Conservation (phyloP, 2,329 filamentous ascomycete species). For the Talaromyces islandicus region DNA sequence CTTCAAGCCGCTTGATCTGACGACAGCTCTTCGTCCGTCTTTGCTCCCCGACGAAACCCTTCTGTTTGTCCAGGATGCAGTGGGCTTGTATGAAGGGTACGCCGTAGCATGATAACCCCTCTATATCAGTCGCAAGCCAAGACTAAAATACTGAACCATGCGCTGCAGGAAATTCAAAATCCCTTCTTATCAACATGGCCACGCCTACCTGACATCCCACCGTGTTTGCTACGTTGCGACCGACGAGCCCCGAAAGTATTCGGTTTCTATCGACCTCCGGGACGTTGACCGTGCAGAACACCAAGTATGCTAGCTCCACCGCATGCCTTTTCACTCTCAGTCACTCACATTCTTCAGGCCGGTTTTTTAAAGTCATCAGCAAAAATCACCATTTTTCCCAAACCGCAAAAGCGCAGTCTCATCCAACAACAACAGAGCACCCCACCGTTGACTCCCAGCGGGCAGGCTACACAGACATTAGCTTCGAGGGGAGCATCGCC, state of each 20-base stretch:
- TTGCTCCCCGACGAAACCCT: constrained; percentile 90
- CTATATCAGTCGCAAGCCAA: constrained; percentile 3
- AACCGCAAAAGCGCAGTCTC: constrained; percentile 63
- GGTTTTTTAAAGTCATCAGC: constrained; percentile 92
- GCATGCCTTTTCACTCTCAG: neutral
- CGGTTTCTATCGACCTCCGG: constrained; percentile 78
- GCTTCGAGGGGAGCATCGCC: constrained; percentile 28
- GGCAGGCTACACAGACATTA: constrained; percentile 25
- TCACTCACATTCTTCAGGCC: constrained; percentile 48
- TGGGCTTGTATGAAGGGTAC: constrained; percentile 95
- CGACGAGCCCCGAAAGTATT: constrained; percentile 75
- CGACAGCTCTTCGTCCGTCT: constrained; percentile 87
- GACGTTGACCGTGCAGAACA: constrained; percentile 87
- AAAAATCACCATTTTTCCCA: constrained; percentile 85
- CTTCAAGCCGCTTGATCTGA: constrained; percentile 90
- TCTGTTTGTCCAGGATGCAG: constrained; percentile 94
- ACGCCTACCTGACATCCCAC: constrained; percentile 94
- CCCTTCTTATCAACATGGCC: constrained; percentile 86
- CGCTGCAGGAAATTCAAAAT: constrained; percentile 81
- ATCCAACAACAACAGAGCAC: constrained; percentile 44
- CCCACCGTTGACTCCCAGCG: constrained; percentile 32
- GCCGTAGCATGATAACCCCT: constrained; percentile 23
- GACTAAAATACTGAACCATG: constrained; percentile 10
- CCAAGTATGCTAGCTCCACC: constrained; percentile 52
- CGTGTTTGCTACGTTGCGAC: constrained; percentile 93